Percentiles rank a stretch among this genome's conserved stretches.
phyloP scores from a whole-genome alignment of 2,329 filamentous ascomycete genomes.

The Curvularia sp. region DNA sequence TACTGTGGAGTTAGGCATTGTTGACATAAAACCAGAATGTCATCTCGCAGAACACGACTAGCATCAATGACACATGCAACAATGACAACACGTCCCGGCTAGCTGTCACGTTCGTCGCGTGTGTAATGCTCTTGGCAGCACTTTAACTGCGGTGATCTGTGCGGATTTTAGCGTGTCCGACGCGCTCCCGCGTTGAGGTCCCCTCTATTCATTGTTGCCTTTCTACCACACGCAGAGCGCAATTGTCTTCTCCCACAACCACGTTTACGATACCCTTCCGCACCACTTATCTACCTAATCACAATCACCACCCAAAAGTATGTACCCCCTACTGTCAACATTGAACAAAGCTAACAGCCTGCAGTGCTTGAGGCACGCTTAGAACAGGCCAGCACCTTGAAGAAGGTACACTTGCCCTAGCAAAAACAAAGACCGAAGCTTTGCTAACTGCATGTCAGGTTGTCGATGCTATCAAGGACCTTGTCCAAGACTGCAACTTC shows the following conservation, averaged over 20 bases:
- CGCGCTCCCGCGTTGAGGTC: slow-evolving; percentile 29
- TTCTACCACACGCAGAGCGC: slow-evolving; percentile 11
- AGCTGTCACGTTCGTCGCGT: neutral
- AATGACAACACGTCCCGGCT: neutral
- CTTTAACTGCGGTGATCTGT: slow-evolving; percentile 19
- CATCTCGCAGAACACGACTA: no score
- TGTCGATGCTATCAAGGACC: slow-evolving; percentile 98
- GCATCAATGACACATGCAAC: no score
- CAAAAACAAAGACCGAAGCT: neutral
- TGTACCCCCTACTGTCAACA: neutral
- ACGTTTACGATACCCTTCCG: slow-evolving; percentile 14
- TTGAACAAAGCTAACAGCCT: slow-evolving; percentile 28
- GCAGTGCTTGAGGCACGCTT: slow-evolving; percentile 95
- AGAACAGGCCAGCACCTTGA: slow-evolving; percentile 90
- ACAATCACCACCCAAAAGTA: slow-evolving; percentile 29
- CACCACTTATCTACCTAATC: slow-evolving; percentile 7
- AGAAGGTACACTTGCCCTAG: slow-evolving; percentile 70
- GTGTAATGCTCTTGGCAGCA: slow-evolving; percentile 10
- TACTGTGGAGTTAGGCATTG: no score
- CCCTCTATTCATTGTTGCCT: slow-evolving; percentile 30
- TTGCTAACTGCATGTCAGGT: slow-evolving; percentile 64
- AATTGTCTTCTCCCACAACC: slow-evolving; percentile 14
- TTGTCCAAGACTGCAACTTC: slow-evolving; percentile 99
- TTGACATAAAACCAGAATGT: no score
- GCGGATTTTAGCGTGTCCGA: slow-evolving; percentile 28